Evolutionary conservation across 495 filamentous ascomycete species (phyloP).

Genomic region (Penicillium nucicola): DNA sequence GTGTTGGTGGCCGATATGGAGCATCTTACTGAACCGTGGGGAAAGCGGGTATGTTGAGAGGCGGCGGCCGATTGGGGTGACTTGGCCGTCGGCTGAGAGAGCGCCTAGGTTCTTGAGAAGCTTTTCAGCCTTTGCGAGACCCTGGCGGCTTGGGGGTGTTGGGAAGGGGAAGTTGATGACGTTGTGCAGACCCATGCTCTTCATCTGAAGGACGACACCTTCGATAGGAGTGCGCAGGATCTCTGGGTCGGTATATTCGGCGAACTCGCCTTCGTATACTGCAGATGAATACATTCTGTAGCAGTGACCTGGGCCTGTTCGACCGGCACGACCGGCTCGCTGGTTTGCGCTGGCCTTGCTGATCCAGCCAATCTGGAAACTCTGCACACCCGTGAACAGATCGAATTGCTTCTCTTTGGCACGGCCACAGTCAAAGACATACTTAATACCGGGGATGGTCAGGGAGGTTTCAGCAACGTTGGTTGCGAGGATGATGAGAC

Average conservation of each 20-base stretch:
- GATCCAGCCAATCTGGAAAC: constrained; percentile 92
- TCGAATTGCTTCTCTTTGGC: constrained; percentile 91
- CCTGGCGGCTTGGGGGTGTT: constrained; percentile 78
- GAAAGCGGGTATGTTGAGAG: constrained; percentile 87
- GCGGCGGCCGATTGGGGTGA: constrained; percentile 71
- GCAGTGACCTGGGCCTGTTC: constrained; percentile 94
- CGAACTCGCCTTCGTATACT: constrained; percentile 88
- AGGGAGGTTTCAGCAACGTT: constrained; percentile 97
- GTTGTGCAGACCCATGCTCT: constrained; percentile 88
- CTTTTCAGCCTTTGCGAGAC: constrained; percentile 81
- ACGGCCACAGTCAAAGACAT: constrained; percentile 93
- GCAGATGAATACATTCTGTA: constrained; percentile 93
- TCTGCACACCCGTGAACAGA: constrained; percentile 81
- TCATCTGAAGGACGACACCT: constrained; percentile 87
- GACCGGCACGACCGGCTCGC: constrained; percentile 88
- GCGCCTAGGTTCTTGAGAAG: constrained; percentile 73
- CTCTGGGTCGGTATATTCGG: constrained; percentile 82
- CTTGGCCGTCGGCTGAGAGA: constrained; percentile 62
- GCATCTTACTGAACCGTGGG: constrained; percentile 86
- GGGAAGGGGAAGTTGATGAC: constrained; percentile 98
- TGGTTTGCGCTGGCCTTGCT: constrained; percentile 96
- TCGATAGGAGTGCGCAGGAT: constrained; percentile 91
- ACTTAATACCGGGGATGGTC: constrained; percentile 92
- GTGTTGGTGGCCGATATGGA: constrained; percentile 81
- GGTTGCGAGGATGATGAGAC: constrained; percentile 88